phyloP scores from a whole-genome alignment of 345 rosid species.

The Eucalyptus erythrocorys region DNA sequence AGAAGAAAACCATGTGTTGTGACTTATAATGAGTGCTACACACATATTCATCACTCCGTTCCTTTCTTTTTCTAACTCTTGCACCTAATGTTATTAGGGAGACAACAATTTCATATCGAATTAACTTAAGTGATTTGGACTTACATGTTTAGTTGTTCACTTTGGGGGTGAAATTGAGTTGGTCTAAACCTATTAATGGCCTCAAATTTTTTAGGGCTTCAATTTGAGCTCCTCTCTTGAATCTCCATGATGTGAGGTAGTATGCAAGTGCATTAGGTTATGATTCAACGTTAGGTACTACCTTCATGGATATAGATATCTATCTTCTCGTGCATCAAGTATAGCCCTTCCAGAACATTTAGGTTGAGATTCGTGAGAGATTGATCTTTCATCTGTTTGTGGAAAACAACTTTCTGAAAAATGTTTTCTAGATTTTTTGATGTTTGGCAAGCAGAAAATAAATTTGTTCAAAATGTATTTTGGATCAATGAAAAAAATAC shows the following conservation, averaged over 20 bases:
- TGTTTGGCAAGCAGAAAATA: too few species aligned
- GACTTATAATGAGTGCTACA: not conserved
- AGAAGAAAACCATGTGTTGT: not conserved
- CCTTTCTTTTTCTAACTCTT: too few species aligned
- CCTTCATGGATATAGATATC: too few species aligned
- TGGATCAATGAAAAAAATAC: too few species aligned
- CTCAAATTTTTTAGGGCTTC: not conserved
- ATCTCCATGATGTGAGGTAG: not conserved
- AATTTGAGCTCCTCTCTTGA: not conserved
- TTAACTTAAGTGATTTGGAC: not conserved
- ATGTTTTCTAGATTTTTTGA: too few species aligned
- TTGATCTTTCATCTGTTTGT: rapidly evolving
- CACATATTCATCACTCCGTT: not conserved
- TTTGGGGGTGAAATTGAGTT: not conserved
- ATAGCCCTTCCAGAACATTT: not conserved
- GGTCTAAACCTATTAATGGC: not conserved
- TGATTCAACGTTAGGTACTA: not conserved
- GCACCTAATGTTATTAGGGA: too few species aligned
- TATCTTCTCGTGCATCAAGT: too few species aligned
- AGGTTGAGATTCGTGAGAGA: not conserved
- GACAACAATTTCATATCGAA: too few species aligned
- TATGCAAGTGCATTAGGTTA: not conserved
- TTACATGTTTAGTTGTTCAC: not conserved
- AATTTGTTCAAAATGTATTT: too few species aligned
- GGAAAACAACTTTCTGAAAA: too few species aligned